These are phyloP conservation scores for Geranium brycei DNA, from an alignment of 345 rosid genomes.

Conservation along the genomic window DNA sequence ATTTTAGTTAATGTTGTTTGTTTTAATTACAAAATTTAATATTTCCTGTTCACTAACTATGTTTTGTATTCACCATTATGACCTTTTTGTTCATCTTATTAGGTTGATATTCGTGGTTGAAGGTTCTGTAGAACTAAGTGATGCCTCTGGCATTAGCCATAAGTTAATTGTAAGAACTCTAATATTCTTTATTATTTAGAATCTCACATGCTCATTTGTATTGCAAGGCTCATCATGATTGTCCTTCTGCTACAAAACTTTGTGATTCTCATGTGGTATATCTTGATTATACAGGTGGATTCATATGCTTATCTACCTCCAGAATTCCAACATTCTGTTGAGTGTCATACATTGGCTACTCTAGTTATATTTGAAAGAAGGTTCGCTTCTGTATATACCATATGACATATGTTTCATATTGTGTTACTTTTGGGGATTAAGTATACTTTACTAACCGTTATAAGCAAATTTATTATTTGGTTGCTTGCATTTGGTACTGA, in stretches of 20 bases:
- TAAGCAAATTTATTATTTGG: too few species aligned
- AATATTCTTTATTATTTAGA: too few species aligned
- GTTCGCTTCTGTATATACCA: conserved; percentile 16
- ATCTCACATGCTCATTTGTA: too few species aligned
- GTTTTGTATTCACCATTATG: background rate
- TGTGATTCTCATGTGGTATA: background rate
- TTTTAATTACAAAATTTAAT: background rate
- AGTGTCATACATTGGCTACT: conserved; percentile 47
- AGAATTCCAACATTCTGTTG: conserved; percentile 45
- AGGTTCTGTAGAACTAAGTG: conserved; percentile 43
- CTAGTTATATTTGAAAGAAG: conserved; percentile 59
- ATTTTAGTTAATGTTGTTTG: background rate
- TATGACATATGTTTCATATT: background rate
- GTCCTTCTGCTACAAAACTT: too few species aligned
- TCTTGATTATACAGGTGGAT: conserved; percentile 44
- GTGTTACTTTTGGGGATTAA: too few species aligned
- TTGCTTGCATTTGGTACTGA: too few species aligned
- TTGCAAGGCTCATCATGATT: too few species aligned
- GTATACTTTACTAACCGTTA: too few species aligned
- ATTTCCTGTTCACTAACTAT: background rate
- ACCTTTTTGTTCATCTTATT: conserved; percentile 7
- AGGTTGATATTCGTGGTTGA: conserved; percentile 76
- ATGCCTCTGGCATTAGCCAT: conserved; percentile 31
- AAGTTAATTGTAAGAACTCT: conserved; percentile 32
- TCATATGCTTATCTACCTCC: conserved; percentile 83